Evolutionary conservation across 2,329 filamentous ascomycete genomes (phyloP), one percentile per base, ranked within the genome.

Genomic region (Xylariaceae sp.): DNA sequence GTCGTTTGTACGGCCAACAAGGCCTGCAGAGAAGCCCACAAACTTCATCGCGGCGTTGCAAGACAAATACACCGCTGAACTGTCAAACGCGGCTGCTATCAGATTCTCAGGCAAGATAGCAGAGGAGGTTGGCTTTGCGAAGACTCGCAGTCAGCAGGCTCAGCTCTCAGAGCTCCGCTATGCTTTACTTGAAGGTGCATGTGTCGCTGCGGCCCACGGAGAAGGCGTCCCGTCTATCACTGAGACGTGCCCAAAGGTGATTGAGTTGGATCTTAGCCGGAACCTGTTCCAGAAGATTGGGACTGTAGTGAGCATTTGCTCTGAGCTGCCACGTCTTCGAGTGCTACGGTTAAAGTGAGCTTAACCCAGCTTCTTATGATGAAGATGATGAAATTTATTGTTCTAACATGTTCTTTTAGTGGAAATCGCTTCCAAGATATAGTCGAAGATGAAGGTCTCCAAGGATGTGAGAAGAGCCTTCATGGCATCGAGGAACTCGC

Each of bases 111-210:
- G 74, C 44, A 97, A 97, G 75, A 83, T 92, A 15, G 93, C 90
- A 4, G 89, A 97, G 75, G 93, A 97, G 75, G 85, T 97, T 39
- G 94, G 94, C 35, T 97, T 97, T 67, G 92, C 96, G 66, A 97
- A 97, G 78, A 90, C 97, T 65, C 85, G 88, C 49, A 82, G 82
- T 65, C 85, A 92, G 74, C 86, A 95, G 69, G 88, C 92, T 66
- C 80, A 88, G 69, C 78, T 97, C 37, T 79, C 87, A 57, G 89
- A 94, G 67, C 80, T 97, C 61, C 87, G 82, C 65, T 86, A 92
- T 57, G 86, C 95, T 53, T 84, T 97, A 45, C 79, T 99, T 6
- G 92, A 97, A 74, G 87, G 88, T 11, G 75, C 90, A 69, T 79
- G 84, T 54, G 82, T 97, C 62, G 74, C 70, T 8, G 69, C 65